Base-by-base conservation (phyloP, 805 yeast genomes). In the Lachancea sp. region DNA sequence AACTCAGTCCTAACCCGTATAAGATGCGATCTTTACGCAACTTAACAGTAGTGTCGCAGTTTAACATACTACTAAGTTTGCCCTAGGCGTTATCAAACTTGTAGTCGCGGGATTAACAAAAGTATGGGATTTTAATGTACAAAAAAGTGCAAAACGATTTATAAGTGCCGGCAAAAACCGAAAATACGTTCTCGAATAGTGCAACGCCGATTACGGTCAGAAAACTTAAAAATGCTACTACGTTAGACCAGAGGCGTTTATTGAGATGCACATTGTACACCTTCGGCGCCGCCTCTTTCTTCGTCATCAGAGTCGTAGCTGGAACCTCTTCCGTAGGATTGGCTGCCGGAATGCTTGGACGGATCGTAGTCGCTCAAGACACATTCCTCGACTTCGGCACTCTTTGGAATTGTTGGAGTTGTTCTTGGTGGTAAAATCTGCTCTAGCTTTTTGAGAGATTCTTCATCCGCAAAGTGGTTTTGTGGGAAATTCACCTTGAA, bases 401-500 rank as follows among this genome's bases (percentile, higher is more conserved):
- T 78, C 55, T 69, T 72, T 61, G 96, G 96, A 54, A 85, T 70
- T 8, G 49, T 49, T 21, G 72, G 65, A 42, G 67, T 64, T 11
- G 70, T 65, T 74, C 96, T 80, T 33, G 90, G 65, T 31, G 98
- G 97, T 63, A 92, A 74, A 36, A 87, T 72, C 30, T 64, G 58
- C 65, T 84, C 95, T 61, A 92, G 77, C 51, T 71, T 65, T 61
- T 79, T 75, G 63, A 88, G 71, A 58, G 81, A 74, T 39, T 79
- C 87, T 63, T 84, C 96, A 45, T 74, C 56, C 36, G 95, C 74
- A 61, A 85, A 87, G 58, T 80, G 74, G 40, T 72, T 65, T 39
- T 62, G 60, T 50, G 99, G 99, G 86, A 92, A 92, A 61, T 83
- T 87, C 56, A 92, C 75, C 50, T 78, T 79, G 68, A 92, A 92